A percentile compares a stretch with the other conserved stretches of the same genome.
phyloP scores from a whole-genome alignment of 805 yeast species.

The Metschnikowia henanensis region DNA sequence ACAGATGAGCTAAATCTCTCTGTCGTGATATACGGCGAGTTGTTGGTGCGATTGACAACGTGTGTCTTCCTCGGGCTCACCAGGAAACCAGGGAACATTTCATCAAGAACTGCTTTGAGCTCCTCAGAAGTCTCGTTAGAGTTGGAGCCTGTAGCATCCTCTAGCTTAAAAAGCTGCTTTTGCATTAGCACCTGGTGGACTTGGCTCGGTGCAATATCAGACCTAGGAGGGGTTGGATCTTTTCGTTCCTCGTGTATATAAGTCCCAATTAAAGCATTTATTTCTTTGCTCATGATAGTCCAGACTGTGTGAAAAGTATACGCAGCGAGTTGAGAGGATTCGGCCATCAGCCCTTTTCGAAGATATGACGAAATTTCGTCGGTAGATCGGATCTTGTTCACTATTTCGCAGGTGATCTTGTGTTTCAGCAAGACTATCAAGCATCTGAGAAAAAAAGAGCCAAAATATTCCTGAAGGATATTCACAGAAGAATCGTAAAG shows the following conservation, averaged over 20 bases:
- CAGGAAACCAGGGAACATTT: conserved; percentile 70
- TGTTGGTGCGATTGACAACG: conserved; percentile 9
- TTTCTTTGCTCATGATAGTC: conserved; percentile 33
- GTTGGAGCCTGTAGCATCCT: conserved; percentile 28
- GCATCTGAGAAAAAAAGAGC: conserved; percentile 64
- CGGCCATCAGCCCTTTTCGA: conserved; percentile 13
- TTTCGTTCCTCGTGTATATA: conserved; percentile 31
- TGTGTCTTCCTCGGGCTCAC: conserved; percentile 16
- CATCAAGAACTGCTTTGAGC: conserved; percentile 44
- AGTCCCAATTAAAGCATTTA: conserved; percentile 30
- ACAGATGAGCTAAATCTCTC: conserved; percentile 57
- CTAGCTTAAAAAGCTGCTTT: conserved; percentile 31
- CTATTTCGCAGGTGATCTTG: conserved; percentile 61
- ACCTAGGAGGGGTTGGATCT: conserved; percentile 1
- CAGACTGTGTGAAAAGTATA: conserved; percentile 28
- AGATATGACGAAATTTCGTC: conserved; percentile 15
- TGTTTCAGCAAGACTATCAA: conserved; percentile 69
- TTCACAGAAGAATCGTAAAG: conserved; percentile 51
- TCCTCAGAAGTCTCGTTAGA: conserved; percentile 26
- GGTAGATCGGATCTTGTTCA: conserved; percentile 31
- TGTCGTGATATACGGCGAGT: conserved; percentile 55
- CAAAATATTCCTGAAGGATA: conserved; percentile 68
- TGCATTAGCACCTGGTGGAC: conserved; percentile 25
- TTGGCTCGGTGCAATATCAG: conserved; percentile 13
- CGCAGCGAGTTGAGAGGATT: conserved; percentile 1